Percentiles rank a stretch among this genome's conserved stretches.
Conservation (phyloP, 768 basidiomycete species). For the Gyrodon lividus region DNA sequence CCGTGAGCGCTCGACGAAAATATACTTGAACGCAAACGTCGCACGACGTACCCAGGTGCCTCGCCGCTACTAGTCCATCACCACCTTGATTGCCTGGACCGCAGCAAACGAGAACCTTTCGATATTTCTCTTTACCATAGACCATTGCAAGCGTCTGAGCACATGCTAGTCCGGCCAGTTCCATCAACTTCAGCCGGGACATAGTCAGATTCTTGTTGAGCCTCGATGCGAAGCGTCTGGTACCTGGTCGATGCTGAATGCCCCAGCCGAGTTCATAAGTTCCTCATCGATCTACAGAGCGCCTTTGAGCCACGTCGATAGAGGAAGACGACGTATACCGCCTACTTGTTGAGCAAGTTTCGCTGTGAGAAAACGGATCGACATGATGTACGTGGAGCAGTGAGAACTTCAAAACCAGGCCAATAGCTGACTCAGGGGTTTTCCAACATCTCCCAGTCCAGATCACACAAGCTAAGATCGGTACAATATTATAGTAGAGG, state of each 20-base stretch:
- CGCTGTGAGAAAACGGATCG: constrained; percentile 67
- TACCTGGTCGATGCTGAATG: constrained; percentile 94
- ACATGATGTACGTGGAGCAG: constrained; percentile 33
- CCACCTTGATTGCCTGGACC: constrained; percentile 98
- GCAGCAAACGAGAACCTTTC: constrained; percentile 88
- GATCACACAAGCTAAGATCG: neutral
- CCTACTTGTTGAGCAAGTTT: constrained; percentile 73
- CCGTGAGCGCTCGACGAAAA: constrained; percentile 1
- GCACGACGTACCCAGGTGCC: constrained; percentile 72
- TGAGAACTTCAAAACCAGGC: neutral
- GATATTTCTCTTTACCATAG: constrained; percentile 66
- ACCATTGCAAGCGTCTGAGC: constrained; percentile 84
- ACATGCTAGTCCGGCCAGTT: constrained; percentile 91
- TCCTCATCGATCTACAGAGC: constrained; percentile 84
- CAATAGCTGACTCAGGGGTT: neutral
- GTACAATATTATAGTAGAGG: constrained; percentile 4
- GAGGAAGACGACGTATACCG: neutral
- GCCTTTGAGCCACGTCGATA: neutral
- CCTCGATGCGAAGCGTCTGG: constrained; percentile 2
- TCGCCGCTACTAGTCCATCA: constrained; percentile 93
- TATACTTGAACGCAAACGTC: neutral
- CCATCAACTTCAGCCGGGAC: constrained; percentile 72
- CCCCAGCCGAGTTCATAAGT: constrained; percentile 84
- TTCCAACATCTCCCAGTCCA: too few species aligned
- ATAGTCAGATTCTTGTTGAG: neutral